Conservation (phyloP, 2,329 filamentous ascomycete genomes). For the Juglanconis oblonga region DNA sequence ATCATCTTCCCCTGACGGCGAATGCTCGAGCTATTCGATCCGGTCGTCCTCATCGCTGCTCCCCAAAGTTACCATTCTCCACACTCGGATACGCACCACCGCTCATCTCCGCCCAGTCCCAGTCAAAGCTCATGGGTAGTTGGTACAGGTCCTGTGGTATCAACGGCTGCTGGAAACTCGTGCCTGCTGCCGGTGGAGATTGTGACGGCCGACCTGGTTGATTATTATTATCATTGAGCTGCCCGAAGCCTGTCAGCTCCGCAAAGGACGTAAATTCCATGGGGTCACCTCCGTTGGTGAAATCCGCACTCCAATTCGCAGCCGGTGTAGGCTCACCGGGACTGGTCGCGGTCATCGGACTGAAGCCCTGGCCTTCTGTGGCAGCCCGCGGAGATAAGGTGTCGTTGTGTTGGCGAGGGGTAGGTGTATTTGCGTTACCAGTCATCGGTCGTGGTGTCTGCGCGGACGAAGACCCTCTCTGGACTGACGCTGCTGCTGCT, state of each 20-base stretch:
- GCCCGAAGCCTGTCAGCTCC: constrained; percentile 44
- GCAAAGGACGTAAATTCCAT: constrained; percentile 36
- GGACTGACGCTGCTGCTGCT: constrained; percentile 18
- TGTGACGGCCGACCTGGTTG: constrained; percentile 26
- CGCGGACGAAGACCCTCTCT: constrained; percentile 25
- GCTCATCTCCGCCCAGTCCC: constrained; percentile 72
- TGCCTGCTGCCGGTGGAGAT: constrained; percentile 32
- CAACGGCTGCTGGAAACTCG: constrained; percentile 76
- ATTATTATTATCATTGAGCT: constrained; percentile 20
- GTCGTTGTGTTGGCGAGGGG: constrained; percentile 25
- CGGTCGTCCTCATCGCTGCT: not conserved
- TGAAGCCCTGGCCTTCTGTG: constrained; percentile 28
- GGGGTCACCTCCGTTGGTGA: constrained; percentile 28
- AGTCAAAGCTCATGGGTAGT: constrained; percentile 93
- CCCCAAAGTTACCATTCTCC: constrained; percentile 56
- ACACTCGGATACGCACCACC: constrained; percentile 63
- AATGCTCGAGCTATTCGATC: not conserved
- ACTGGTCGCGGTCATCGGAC: constrained; percentile 37
- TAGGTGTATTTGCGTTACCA: constrained; percentile 26
- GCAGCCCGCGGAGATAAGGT: constrained; percentile 29
- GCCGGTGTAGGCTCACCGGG: constrained; percentile 39
- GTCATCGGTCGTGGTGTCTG: constrained; percentile 31
- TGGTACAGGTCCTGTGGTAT: constrained; percentile 93
- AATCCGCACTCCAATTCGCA: constrained; percentile 44
- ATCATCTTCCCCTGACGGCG: not conserved